phyloP scores from a whole-genome alignment of 768 basidiomycete genomes.

The Inosperma sp. region DNA sequence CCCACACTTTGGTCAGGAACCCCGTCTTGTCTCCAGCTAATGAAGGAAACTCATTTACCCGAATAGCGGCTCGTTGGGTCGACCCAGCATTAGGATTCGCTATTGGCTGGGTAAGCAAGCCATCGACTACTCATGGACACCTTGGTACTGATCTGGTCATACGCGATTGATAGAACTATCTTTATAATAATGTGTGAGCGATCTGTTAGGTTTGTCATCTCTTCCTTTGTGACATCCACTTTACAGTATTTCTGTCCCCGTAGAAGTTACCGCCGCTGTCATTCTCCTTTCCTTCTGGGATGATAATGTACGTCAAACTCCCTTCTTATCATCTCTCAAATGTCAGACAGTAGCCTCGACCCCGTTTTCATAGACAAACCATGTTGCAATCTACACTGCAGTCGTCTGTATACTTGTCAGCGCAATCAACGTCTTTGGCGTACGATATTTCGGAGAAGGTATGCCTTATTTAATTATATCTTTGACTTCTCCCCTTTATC shows the following conservation, averaged over 20 bases:
- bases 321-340: slow-evolving; percentile 2
- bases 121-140: no score
- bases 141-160: slow-evolving; percentile 28
- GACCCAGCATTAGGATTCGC: no score
- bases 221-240: no score
- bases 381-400: slow-evolving; percentile 53
- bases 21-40: no score
- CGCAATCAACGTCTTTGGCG: slow-evolving; percentile 64
- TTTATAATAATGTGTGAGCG: slow-evolving; percentile 37
- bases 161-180: slow-evolving; percentile 40
- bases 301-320: slow-evolving; percentile 37
- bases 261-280: slow-evolving; percentile 63
- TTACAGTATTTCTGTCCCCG: no score
- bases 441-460: slow-evolving; percentile 66
- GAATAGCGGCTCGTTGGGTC: no score
- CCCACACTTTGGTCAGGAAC: no score
- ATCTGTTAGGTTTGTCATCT: neutral
- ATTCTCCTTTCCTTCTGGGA: slow-evolving; percentile 74
- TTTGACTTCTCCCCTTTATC: slow-evolving; percentile 1
- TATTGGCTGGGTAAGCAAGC: no score
- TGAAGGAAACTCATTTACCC: no score
- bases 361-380: slow-evolving; percentile 33
- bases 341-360: neutral
- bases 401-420: slow-evolving; percentile 52
- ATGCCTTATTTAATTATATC: no score